Base-by-base conservation (phyloP, 2,329 filamentous ascomycete species). In the Polytolypa hystricis region DNA sequence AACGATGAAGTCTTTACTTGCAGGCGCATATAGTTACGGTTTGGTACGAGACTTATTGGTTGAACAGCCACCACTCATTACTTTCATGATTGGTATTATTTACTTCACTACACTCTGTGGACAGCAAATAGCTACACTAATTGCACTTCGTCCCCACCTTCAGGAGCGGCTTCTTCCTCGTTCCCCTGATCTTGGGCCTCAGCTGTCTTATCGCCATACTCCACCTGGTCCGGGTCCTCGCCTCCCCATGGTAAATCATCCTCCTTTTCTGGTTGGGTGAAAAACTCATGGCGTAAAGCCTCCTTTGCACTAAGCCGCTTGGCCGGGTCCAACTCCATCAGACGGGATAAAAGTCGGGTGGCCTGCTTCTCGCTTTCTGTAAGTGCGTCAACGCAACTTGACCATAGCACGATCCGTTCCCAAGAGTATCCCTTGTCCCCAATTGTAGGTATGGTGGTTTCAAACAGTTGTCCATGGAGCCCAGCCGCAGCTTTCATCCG, bases 381-480 rank as follows among this genome's bases (percentile, higher is more conserved):
- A 45, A 72, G 69, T 42, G 72, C 71, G 38, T 75, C 78, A 15
- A 85, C 76, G 42, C 82, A 84, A 17, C 85, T 94, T 52, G 85
- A 91, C 91, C 91, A 98, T 33, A 94, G 69, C 44, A 98, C 80
- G 48, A 98, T 91, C 63, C 93, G 91, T 60, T 94, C 85, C 49
- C 94, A 77, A 4, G 75, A 79, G 57, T 93, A 93, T 1, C 91
- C 91, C 29, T 77, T 74, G 46, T 82, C 77, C 29, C 84, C 84
- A 47, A 98, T 81, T 1, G 84, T 95, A 1, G 89, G 89, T 39
- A 98, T 86, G 41, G 77, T 93, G 0, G 84, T 91, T 60, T 98
- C 86, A 45, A 96, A 85, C 40, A 93, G 77, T 51, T 87, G 84
- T 1, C 91, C 91, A 53, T 98, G 91, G 34, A 94, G 67, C 12